Evolutionary conservation across 139 green algal genomes (phyloP).

Genomic region (Trebouxia sp.): DNA sequence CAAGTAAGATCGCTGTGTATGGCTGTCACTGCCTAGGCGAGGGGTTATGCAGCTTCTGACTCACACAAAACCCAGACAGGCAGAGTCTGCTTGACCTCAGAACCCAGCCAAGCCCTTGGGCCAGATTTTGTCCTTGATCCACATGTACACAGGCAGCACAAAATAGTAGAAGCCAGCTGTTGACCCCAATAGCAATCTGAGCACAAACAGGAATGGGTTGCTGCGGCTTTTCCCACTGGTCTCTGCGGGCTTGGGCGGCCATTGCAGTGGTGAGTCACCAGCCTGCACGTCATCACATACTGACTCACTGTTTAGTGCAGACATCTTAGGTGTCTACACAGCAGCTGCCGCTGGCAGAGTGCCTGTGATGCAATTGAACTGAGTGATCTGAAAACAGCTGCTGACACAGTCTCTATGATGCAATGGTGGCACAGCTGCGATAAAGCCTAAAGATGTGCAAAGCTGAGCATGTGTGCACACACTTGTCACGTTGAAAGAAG

Average conservation of each 20-base stretch:
- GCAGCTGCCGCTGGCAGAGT: background rate
- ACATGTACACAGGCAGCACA: constrained; percentile 82
- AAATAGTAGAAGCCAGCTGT: constrained; percentile 89
- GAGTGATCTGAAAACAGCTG: background rate
- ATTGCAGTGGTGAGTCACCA: constrained; percentile 72
- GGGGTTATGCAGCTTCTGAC: too few species aligned
- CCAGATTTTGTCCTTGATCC: constrained; percentile 86
- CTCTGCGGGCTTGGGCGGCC: constrained; percentile 70
- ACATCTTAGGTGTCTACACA: background rate
- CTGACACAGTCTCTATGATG: too few species aligned
- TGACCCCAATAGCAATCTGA: constrained; percentile 67
- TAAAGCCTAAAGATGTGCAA: too few species aligned
- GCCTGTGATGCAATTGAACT: too few species aligned
- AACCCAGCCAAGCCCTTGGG: constrained; percentile 55
- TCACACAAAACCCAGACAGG: too few species aligned
- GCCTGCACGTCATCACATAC: constrained; percentile 40
- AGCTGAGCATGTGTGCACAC: too few species aligned
- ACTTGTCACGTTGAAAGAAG: background rate
- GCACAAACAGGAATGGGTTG: constrained; percentile 73
- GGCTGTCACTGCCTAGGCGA: too few species aligned
- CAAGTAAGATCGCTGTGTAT: too few species aligned
- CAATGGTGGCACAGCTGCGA: too few species aligned
- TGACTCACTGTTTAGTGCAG: background rate
- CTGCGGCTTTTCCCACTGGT: constrained; percentile 48
- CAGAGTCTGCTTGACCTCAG: background rate